These are phyloP conservation scores for Trichosporon ovoides DNA, from an alignment of 1,284 basidiomycete species.

Conservation along the genomic window DNA sequence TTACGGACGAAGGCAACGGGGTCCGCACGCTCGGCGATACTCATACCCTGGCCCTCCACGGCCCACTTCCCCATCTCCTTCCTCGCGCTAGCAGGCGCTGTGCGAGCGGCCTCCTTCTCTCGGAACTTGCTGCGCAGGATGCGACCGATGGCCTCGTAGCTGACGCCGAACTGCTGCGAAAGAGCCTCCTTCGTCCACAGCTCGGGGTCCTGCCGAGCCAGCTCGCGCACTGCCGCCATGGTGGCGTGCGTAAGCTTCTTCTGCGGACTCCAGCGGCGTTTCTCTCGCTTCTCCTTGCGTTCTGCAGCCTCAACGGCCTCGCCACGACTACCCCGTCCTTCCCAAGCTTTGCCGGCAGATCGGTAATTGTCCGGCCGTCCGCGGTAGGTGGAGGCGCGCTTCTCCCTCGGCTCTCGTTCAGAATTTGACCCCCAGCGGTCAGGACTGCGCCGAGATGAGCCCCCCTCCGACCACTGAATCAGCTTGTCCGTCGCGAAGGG, in stretches of 20 bases:
- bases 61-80: slow-evolving; percentile 60
- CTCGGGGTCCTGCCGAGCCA: slow-evolving; percentile 65
- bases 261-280: slow-evolving; percentile 65
- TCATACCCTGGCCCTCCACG: slow-evolving; percentile 24
- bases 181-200: slow-evolving; percentile 66
- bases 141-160: slow-evolving; percentile 76
- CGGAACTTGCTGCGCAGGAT: slow-evolving; percentile 53
- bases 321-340: too few species aligned
- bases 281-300: neutral
- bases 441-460: too few species aligned
- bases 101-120: slow-evolving; percentile 55
- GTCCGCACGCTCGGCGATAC: slow-evolving; percentile 7
- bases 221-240: slow-evolving; percentile 73
- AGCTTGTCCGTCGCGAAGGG: too few species aligned
- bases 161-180: slow-evolving; percentile 72
- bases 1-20: slow-evolving; percentile 33
- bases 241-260: slow-evolving; percentile 83
- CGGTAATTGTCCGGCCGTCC: too few species aligned
- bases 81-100: slow-evolving; percentile 35
- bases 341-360: too few species aligned
- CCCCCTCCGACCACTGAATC: too few species aligned
- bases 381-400: too few species aligned
- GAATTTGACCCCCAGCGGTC: too few species aligned
- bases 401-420: too few species aligned
- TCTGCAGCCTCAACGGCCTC: neutral